Conservation (phyloP, 2,329 filamentous ascomycete species). For the Teratosphaeria epicoccoides region DNA sequence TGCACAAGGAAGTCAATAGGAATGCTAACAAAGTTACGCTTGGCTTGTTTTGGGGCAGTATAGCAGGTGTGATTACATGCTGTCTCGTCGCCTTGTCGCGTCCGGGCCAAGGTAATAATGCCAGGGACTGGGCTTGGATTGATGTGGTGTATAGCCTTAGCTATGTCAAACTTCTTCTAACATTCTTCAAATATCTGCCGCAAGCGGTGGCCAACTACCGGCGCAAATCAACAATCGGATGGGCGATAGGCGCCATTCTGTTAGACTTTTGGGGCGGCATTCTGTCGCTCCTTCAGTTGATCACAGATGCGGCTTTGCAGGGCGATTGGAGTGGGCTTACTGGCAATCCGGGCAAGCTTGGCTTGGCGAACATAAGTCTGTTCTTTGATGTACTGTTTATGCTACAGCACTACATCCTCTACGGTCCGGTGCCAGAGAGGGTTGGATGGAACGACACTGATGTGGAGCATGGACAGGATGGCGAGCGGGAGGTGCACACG, state of each 20-base stretch:
- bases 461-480: not conserved
- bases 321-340: slow-evolving; percentile 82
- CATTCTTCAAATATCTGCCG: slow-evolving; percentile 85
- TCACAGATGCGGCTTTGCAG: slow-evolving; percentile 75
- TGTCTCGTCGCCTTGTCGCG: slow-evolving; percentile 37
- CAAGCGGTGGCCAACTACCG: slow-evolving; percentile 75
- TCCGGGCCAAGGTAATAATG: slow-evolving; percentile 37
- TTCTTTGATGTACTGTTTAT: slow-evolving; percentile 82
- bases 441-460: not conserved
- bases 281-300: slow-evolving; percentile 68
- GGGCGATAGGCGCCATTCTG: slow-evolving; percentile 58
- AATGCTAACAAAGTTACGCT: slow-evolving; percentile 52
- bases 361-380: slow-evolving; percentile 74
- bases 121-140: slow-evolving; percentile 50
- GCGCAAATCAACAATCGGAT: slow-evolving; percentile 75
- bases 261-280: slow-evolving; percentile 74
- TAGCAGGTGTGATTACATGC: slow-evolving; percentile 45
- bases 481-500: not conserved
- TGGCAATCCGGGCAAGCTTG: slow-evolving; percentile 85
- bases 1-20: slow-evolving; percentile 37
- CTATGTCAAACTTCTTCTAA: slow-evolving; percentile 82
- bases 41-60: slow-evolving; percentile 58
- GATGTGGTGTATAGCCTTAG: slow-evolving; percentile 61
- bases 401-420: slow-evolving; percentile 76
- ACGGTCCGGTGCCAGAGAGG: slow-evolving; percentile 32